These are phyloP conservation scores for Choiromyces venosus DNA, from an alignment of 495 filamentous ascomycete genomes.

Conservation along the genomic window DNA sequence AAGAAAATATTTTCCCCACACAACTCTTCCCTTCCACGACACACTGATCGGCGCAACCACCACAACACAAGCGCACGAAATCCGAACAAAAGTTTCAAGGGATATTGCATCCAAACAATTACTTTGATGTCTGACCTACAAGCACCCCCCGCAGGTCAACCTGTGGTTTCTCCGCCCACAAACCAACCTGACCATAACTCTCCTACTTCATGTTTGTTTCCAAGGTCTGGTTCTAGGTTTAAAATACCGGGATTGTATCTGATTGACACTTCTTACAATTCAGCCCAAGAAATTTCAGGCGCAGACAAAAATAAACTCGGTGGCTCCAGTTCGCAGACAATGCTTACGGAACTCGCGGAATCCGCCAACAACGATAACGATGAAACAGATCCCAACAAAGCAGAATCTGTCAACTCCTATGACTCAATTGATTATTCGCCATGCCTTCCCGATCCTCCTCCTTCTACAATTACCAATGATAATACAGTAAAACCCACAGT, in stretches of 20 bases:
- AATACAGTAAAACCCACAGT: neutral
- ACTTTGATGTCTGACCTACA: neutral
- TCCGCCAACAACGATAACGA: neutral
- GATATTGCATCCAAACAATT: neutral
- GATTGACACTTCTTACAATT: neutral
- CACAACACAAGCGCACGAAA: neutral
- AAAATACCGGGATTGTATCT: neutral
- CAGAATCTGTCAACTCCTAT: neutral
- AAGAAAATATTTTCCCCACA: neutral
- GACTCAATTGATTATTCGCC: neutral
- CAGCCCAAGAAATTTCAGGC: neutral
- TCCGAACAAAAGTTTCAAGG: neutral
- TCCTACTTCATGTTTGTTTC: conserved; percentile 5
- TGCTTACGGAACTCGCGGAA: neutral
- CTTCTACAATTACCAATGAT: neutral
- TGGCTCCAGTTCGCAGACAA: neutral
- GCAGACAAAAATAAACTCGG: neutral
- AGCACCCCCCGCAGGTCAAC: neutral
- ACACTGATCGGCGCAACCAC: neutral
- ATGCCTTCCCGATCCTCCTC: neutral
- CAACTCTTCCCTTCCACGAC: neutral
- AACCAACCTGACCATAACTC: neutral
- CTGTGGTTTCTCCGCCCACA: neutral
- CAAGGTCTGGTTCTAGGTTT: neutral
- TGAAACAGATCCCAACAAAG: neutral